Percentiles rank a stretch among this genome's conserved stretches.
phyloP scores from a whole-genome alignment of 2,329 filamentous ascomycete genomes.

The Sphaerulina musiva region DNA sequence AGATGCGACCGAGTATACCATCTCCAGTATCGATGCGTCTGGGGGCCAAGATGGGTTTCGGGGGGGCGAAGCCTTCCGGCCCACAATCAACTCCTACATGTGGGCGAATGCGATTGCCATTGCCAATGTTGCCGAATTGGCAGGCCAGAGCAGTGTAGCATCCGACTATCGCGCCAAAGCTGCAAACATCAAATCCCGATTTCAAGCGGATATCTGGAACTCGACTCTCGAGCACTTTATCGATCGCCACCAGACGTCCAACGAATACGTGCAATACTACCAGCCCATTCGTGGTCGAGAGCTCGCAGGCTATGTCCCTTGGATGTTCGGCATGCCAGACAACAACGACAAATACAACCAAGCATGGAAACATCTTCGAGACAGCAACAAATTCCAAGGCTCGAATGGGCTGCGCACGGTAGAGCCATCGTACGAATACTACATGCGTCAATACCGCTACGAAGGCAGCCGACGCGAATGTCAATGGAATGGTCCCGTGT shows the following conservation, averaged over 20 bases:
- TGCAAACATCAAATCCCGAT: conserved; percentile 33
- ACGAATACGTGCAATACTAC: conserved; percentile 37
- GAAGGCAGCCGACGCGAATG: conserved; percentile 35
- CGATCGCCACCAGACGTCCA: conserved; percentile 38
- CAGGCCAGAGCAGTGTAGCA: conserved; percentile 22
- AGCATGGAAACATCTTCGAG: conserved; percentile 36
- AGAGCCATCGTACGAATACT: conserved; percentile 43
- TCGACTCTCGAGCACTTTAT: conserved; percentile 41
- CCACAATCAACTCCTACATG: conserved; percentile 42
- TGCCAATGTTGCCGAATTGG: conserved; percentile 35
- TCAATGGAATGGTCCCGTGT: conserved; percentile 43
- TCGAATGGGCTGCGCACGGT: conserved; percentile 38
- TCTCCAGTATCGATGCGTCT: conserved; percentile 40
- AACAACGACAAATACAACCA: conserved; percentile 35
- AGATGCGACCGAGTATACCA: conserved; percentile 44
- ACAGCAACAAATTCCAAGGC: conserved; percentile 33
- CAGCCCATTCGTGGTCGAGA: conserved; percentile 41
- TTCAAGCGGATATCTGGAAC: conserved; percentile 42
- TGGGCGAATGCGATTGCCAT: conserved; percentile 42
- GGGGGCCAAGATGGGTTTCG: conserved; percentile 38
- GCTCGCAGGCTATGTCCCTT: conserved; percentile 41
- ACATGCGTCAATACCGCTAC: conserved; percentile 42
- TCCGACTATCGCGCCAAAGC: conserved; percentile 27
- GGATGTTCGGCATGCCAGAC: conserved; percentile 40
- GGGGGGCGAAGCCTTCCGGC: conserved; percentile 39